A percentile compares a stretch with the other conserved stretches of the same genome.
These are phyloP conservation scores for Rhytidiadelphus loreus DNA, from an alignment of 225 moss, liverwort and hornwort species.

Conservation along the genomic window DNA sequence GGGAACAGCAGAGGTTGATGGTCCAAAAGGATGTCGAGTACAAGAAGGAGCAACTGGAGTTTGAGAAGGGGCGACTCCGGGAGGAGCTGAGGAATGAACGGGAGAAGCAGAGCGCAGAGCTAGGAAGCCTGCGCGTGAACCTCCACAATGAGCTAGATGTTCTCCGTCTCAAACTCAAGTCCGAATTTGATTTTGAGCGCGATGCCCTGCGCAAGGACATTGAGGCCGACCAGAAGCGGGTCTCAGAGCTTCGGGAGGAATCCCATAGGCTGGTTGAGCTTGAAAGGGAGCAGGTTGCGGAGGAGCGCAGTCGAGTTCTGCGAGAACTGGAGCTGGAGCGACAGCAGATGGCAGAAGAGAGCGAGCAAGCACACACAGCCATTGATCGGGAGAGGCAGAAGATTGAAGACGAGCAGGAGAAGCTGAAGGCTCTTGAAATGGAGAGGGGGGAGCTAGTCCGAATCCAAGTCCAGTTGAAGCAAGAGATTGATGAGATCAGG, in stretches of 20 bases:
- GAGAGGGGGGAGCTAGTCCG: slow-evolving; percentile 66
- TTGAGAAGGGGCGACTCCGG: slow-evolving; percentile 33
- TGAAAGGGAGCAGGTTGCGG: slow-evolving; percentile 32
- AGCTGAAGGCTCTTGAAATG: slow-evolving; percentile 71
- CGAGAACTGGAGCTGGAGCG: slow-evolving; percentile 44
- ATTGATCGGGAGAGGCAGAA: slow-evolving; percentile 56
- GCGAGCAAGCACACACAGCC: slow-evolving; percentile 27
- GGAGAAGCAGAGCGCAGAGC: slow-evolving; percentile 30
- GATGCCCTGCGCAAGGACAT: slow-evolving; percentile 38
- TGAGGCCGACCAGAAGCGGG: slow-evolving; percentile 32
- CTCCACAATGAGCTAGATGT: slow-evolving; percentile 30
- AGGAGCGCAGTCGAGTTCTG: slow-evolving; percentile 30
- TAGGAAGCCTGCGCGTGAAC: slow-evolving; percentile 16
- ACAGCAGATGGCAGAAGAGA: slow-evolving; percentile 52
- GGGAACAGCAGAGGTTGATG: slow-evolving; percentile 41
- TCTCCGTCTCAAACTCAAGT: slow-evolving; percentile 28
- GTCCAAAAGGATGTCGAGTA: slow-evolving; percentile 44
- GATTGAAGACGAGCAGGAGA: slow-evolving; percentile 80
- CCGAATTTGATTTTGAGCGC: slow-evolving; percentile 42
- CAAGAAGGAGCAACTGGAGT: slow-evolving; percentile 47
- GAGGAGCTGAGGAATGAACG: slow-evolving; percentile 35
- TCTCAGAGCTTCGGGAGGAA: slow-evolving; percentile 28
- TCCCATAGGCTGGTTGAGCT: slow-evolving; percentile 34
- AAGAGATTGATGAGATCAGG: slow-evolving; percentile 86
- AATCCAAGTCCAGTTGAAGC: slow-evolving; percentile 72